Conservation (phyloP, 2,329 filamentous ascomycete species). For the Dothideomycetidae sp. region DNA sequence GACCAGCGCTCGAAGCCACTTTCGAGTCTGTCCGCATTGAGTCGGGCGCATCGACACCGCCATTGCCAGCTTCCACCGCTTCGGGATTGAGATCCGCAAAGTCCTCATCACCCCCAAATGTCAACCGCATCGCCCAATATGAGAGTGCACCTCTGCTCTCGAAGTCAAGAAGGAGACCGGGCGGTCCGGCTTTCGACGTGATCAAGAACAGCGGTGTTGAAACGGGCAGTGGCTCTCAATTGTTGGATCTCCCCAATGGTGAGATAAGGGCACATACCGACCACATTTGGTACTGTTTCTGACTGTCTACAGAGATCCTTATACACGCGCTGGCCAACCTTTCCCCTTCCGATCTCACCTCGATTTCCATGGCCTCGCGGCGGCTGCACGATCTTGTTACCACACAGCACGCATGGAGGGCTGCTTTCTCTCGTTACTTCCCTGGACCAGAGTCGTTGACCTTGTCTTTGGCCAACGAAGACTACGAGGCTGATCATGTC, state of each 20-base stretch:
- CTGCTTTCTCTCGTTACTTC: slow-evolving; percentile 83
- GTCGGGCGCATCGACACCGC: not conserved
- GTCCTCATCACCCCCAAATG: slow-evolving; percentile 26
- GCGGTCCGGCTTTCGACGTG: slow-evolving; percentile 38
- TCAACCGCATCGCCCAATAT: slow-evolving; percentile 41
- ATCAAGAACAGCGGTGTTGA: slow-evolving; percentile 33
- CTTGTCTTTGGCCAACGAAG: slow-evolving; percentile 26
- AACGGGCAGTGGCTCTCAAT: slow-evolving; percentile 32
- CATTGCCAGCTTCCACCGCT: not conserved
- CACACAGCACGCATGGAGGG: slow-evolving; percentile 83
- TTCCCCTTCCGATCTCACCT: slow-evolving; percentile 66
- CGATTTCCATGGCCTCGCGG: slow-evolving; percentile 72
- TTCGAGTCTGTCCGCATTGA: not conserved
- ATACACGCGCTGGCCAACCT: slow-evolving; percentile 86
- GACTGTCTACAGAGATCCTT: slow-evolving; percentile 55
- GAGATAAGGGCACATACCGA: slow-evolving; percentile 18
- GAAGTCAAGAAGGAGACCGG: slow-evolving; percentile 25
- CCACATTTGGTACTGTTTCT: slow-evolving; percentile 12
- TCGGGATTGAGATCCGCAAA: slow-evolving; percentile 2
- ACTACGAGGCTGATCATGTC: slow-evolving; percentile 32
- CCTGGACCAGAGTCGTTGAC: slow-evolving; percentile 53
- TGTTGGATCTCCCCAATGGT: slow-evolving; percentile 70
- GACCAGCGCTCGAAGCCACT: not conserved
- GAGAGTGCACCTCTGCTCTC: slow-evolving; percentile 32
- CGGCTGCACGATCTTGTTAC: slow-evolving; percentile 79